phyloP scores from a whole-genome alignment of 768 basidiomycete species.

The Russula olivacea region DNA sequence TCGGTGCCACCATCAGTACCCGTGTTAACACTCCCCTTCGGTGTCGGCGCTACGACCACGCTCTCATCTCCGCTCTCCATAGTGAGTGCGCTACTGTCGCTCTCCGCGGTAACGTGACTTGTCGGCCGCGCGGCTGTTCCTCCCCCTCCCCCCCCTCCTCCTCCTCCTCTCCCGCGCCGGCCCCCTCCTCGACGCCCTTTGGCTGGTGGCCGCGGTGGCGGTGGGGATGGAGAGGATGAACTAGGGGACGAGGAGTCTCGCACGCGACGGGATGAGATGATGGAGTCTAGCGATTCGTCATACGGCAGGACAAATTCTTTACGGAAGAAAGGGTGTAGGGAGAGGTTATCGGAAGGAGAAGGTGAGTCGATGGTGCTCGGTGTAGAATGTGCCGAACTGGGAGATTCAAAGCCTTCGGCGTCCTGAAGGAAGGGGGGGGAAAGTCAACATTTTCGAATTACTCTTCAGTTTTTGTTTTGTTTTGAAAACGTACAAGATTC shows the following conservation, averaged over 20 bases:
- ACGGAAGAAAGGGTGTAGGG: slow-evolving; percentile 64
- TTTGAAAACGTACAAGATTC: slow-evolving; percentile 46
- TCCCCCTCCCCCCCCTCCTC: no score
- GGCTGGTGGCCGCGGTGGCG: slow-evolving; percentile 43
- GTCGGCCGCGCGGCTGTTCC: slow-evolving; percentile 44
- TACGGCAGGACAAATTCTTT: slow-evolving; percentile 58
- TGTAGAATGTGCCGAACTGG: slow-evolving; percentile 36
- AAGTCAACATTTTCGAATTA: background rate
- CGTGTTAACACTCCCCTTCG: slow-evolving; percentile 60
- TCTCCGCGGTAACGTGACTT: slow-evolving; percentile 73
- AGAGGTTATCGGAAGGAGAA: slow-evolving; percentile 62
- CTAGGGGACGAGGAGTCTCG: slow-evolving; percentile 53
- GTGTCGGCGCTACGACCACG: slow-evolving; percentile 45
- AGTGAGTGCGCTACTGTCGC: slow-evolving; percentile 78
- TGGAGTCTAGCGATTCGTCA: slow-evolving; percentile 53
- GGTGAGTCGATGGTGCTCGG: slow-evolving; percentile 57
- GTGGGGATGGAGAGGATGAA: slow-evolving; percentile 44
- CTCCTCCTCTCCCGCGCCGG: slow-evolving; percentile 36
- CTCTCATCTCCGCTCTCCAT: slow-evolving; percentile 78
- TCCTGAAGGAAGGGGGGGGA: slow-evolving; percentile 13
- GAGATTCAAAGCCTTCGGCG: slow-evolving; percentile 34
- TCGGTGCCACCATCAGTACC: slow-evolving; percentile 68
- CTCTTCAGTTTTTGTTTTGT: no score
- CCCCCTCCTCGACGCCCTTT: slow-evolving; percentile 36
- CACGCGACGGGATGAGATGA: slow-evolving; percentile 58